Evolutionary conservation across 495 filamentous ascomycete species (phyloP).

Genomic region (Tuber borchii): DNA sequence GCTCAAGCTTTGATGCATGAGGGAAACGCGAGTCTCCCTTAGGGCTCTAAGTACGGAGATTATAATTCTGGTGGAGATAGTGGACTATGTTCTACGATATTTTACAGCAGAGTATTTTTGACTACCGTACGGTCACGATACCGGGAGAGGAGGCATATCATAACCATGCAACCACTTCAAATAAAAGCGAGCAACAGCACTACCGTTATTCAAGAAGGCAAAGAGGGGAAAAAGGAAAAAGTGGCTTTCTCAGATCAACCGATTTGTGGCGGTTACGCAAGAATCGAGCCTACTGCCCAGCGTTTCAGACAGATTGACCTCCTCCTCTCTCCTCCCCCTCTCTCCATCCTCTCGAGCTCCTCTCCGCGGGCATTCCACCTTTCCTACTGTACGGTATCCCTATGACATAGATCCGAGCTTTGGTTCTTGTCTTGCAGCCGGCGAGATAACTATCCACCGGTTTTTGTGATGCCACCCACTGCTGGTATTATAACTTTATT

Average conservation of each 20-base stretch:
- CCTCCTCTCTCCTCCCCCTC: background rate
- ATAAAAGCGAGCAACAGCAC: background rate
- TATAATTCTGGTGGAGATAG: too few relatives aligned
- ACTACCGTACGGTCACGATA: background rate
- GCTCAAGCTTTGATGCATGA: too few relatives aligned
- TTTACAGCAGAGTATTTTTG: background rate
- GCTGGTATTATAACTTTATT: background rate
- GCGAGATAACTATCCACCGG: background rate
- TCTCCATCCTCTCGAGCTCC: background rate
- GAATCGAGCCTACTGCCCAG: background rate
- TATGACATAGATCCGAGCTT: background rate
- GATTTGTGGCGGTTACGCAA: slow-evolving; percentile 1
- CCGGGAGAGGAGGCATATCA: background rate
- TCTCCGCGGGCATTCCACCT: background rate
- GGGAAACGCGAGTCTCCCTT: too few relatives aligned
- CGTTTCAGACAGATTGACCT: background rate
- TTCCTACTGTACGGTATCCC: background rate
- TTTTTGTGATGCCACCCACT: background rate
- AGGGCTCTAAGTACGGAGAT: too few relatives aligned
- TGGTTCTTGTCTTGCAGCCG: slow-evolving; percentile 1
- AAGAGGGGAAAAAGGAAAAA: background rate
- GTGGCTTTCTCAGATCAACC: background rate
- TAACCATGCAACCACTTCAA: background rate
- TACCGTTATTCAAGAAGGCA: background rate
- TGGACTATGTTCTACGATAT: too few relatives aligned